Conservation (phyloP, 805 yeast species). For the Pichia cabralensis region DNA sequence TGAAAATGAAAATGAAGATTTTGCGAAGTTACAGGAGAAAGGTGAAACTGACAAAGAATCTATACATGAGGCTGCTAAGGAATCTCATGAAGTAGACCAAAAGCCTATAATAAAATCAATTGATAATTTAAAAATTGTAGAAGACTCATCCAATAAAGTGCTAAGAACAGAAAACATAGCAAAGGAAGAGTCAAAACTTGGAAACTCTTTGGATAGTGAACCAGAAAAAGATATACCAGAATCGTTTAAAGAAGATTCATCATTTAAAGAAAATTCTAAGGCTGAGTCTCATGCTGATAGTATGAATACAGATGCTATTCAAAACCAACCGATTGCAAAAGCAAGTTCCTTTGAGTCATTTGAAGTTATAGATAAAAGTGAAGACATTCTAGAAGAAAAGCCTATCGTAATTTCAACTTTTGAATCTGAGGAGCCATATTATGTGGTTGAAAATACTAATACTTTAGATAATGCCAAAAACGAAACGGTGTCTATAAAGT, state of each 20-base stretch:
- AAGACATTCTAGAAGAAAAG: background rate
- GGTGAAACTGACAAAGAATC: background rate
- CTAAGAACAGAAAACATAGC: background rate
- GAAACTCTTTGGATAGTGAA: too few species aligned
- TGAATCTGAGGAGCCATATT: too few species aligned
- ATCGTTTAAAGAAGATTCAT: too few species aligned
- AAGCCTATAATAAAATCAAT: too few species aligned
- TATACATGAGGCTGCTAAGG: background rate
- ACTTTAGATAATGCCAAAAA: too few species aligned
- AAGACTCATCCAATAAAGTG: background rate
- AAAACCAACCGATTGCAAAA: background rate
- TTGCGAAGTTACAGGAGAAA: constrained; percentile 1
- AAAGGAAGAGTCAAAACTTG: background rate
- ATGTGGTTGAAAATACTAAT: too few species aligned
- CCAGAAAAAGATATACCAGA: background rate
- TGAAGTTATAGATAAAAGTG: background rate
- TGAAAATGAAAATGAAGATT: constrained; percentile 5
- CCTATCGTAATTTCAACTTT: too few species aligned
- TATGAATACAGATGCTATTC: background rate
- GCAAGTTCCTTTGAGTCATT: background rate
- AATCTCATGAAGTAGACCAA: background rate
- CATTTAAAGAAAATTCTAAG: too few species aligned
- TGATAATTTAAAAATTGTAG: too few species aligned
- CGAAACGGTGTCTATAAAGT: too few species aligned
- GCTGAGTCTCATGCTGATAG: too few species aligned